Base-by-base conservation (phyloP, 1,139 yeast genomes). In the Kluyveromyces sp. region DNA sequence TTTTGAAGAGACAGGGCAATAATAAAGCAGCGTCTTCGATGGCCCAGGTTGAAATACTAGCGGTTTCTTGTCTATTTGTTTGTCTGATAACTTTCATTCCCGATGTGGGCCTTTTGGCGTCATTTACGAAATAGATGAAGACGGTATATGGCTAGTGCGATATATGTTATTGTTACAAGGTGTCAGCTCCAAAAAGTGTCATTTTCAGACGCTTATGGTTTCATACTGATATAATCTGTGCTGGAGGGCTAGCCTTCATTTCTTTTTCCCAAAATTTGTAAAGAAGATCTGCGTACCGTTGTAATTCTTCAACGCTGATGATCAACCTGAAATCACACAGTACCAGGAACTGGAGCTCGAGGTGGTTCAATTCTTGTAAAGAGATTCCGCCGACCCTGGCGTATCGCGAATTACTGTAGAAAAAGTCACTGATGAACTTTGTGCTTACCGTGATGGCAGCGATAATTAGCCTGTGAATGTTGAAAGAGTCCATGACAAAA, bases 361-460 rank as follows among this genome's bases (percentile, higher is more conserved):
- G 71, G 65, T 87, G 92, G 61, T 94, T 92, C 58, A 92, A 73
- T 61, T 92, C 99, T 47, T 88, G 96, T 46, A 89, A 74, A 7
- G 97, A 96, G 46, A 92, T 73, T 1, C 99, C 99, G 7, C 99
- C 98, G 34, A 92, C 97, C 64, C 92, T 87, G 19, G 98, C 97
- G 63, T 94, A 92, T 51, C 99, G 76, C 44, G 94, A 81, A 65
- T 94, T 92, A 60, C 94, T 92, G 72, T 94, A 92, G 62, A 92
- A 94, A 42, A 92, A 88, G 66, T 92, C 99, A 54, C 94, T 83
- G 64, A 89, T 89, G 64, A 92, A 94, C 67, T 92, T 92, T 36
- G 95, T 84, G 19, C 95, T 87, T 18, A 92, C 97, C 0, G 98
- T 92, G 45, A 94, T 84, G 8, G 97, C 98, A n/a, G 95, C 85